Evolutionary conservation across 345 rosid species (phyloP), one percentile per base, ranked within the genome.

Genomic region (Salix dunnii): DNA sequence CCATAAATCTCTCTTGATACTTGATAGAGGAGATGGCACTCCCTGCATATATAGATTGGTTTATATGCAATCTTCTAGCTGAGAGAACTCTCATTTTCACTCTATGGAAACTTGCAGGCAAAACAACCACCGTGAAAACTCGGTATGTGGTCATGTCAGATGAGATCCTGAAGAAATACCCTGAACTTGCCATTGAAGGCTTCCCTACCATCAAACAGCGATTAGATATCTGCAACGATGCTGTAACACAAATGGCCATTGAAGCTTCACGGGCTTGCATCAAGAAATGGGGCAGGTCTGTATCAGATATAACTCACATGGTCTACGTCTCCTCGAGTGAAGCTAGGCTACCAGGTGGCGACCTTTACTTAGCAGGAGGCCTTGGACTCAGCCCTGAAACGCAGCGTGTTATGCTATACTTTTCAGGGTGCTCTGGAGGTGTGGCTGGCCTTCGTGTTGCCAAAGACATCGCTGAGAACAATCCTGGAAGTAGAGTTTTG

Each of bases 291-390:
- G 97, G 96, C 30, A 86, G 94, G 78, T 83, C 92, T 3, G 49
- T 80, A 13, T 87, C 97, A 17, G 93, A 93, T 79, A 92, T 96
- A 68, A 93, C 96, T 70, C 99, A 93, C 88, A 53, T 96, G 33
- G 98, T 96, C 46, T 96, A 96, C n/a, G 99, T 93, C 72, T 96
- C 99, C 28, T 96, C 98, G 6, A 96, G 98, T 64, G 98, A 96
- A 85, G 97, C 89, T 76, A 90, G 99, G 80, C 85, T 93, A 14
- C 99, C 98, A 11, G 96, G 97, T 2, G 98, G 98, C 0, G 98
- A 96, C 73, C 87, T 96, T 42, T 89, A 85, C 88, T 85, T 93
- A 27, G 97, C 97, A n/a, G 87, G 74, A 79, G 97, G 96, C 7
- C 92, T 93, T 21, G 93, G 96, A 43, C 92, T 96, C 65, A 79